Evolutionary conservation across 2,329 filamentous ascomycete genomes (phyloP).

Genomic region (Chaetomium olivaceum): DNA sequence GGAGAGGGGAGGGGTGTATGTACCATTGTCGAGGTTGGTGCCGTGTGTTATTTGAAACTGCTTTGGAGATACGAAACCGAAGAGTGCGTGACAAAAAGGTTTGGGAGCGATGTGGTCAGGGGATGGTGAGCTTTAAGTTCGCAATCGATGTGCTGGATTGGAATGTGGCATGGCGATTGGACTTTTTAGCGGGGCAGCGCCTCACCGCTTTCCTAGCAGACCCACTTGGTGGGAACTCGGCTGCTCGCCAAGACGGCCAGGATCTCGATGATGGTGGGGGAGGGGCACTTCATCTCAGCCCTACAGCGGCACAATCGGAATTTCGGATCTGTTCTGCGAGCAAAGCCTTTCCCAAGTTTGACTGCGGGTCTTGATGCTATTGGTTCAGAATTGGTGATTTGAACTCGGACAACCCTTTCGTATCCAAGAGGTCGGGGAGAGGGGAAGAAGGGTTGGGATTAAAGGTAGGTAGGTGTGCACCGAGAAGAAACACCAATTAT

Average conservation of each 20-base stretch:
- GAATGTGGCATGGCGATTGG: constrained; percentile 1
- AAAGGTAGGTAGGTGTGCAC: background rate
- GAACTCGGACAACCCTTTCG: background rate
- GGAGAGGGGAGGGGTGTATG: background rate
- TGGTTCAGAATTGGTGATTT: background rate
- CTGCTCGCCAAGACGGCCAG: constrained; percentile 16
- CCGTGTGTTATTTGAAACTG: background rate
- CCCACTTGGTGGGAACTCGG: background rate
- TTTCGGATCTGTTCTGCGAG: background rate
- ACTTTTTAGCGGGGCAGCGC: constrained; percentile 35
- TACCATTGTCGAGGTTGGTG: constrained; percentile 10
- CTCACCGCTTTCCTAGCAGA: constrained; percentile 1
- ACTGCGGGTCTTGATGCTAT: background rate
- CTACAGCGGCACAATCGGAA: constrained; percentile 11
- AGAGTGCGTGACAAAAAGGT: background rate
- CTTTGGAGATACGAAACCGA: background rate
- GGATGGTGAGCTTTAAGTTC: background rate
- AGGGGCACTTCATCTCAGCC: constrained; percentile 26
- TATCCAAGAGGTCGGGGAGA: background rate
- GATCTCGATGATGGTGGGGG: constrained; percentile 24
- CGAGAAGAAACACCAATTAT: background rate
- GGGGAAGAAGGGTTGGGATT: background rate
- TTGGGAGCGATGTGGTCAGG: background rate
- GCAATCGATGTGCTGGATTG: background rate
- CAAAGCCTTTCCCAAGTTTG: background rate